Conservation (phyloP, 495 filamentous ascomycete genomes). For the Ramalina intermedia region DNA sequence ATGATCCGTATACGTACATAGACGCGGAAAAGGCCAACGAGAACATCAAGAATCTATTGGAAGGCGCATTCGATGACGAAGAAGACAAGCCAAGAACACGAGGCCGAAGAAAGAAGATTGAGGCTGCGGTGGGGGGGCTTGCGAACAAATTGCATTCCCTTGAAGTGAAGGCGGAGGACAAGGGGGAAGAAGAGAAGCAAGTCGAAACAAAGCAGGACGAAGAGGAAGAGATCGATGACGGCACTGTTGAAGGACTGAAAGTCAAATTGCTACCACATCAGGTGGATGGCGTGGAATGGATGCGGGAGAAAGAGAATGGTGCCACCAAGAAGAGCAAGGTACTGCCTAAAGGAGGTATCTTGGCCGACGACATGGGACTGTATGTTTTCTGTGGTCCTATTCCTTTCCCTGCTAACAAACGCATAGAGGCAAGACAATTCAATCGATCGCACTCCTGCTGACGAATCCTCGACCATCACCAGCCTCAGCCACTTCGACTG, state of each 20-base stretch:
- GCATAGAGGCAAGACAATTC: conserved; percentile 55
- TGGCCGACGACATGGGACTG: conserved; percentile 54
- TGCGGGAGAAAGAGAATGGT: conserved; percentile 77
- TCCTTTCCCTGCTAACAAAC: neutral
- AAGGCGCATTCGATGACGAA: conserved; percentile 76
- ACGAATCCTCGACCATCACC: conserved; percentile 54
- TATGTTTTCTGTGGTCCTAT: neutral
- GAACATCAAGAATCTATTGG: conserved; percentile 74
- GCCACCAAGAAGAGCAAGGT: conserved; percentile 57
- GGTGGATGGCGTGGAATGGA: conserved; percentile 82
- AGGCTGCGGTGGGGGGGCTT: conserved; percentile 35
- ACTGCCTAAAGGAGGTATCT: conserved; percentile 70
- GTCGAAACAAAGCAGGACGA: conserved; percentile 34
- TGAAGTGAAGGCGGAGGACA: conserved; percentile 26
- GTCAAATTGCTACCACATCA: conserved; percentile 86
- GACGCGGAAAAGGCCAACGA: conserved; percentile 64
- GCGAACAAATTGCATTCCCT: conserved; percentile 44
- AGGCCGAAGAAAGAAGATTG: conserved; percentile 35
- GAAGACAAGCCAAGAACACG: conserved; percentile 45
- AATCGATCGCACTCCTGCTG: conserved; percentile 70
- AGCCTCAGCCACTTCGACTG: conserved; percentile 2
- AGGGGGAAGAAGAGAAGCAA: conserved; percentile 16
- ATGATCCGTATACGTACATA: conserved; percentile 54
- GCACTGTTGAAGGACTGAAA: conserved; percentile 65
- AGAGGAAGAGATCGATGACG: conserved; percentile 58